Evolutionary conservation across 2,329 filamentous ascomycete species (phyloP).

Genomic region (Penicillium decumbens): DNA sequence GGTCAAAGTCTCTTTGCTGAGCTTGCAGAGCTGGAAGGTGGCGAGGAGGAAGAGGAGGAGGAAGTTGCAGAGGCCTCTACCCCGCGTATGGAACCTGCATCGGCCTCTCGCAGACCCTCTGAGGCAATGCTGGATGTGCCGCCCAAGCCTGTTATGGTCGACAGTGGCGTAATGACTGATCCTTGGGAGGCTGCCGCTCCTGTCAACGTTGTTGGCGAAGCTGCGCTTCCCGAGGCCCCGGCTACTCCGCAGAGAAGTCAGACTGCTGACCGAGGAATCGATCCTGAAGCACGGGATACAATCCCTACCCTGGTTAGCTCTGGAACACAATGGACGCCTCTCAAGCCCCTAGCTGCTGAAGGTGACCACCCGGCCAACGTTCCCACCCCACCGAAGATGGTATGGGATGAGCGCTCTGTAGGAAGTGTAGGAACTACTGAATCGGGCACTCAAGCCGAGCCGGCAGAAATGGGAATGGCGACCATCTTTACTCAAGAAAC

Average conservation of each 20-base stretch:
- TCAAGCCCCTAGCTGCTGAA: conserved; percentile 23
- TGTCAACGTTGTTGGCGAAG: conserved; percentile 4
- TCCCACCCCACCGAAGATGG: conserved; percentile 40
- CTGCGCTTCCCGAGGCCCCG: conserved; percentile 16
- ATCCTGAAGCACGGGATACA: conserved; percentile 15
- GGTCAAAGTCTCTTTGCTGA: conserved; percentile 87
- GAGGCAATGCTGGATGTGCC: conserved; percentile 24
- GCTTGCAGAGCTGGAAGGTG: conserved; percentile 70
- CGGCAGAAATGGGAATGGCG: conserved; percentile 30
- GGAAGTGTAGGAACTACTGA: conserved; percentile 13
- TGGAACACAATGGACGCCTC: conserved; percentile 43
- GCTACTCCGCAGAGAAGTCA: conserved; percentile 18
- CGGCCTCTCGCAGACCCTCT: conserved; percentile 32
- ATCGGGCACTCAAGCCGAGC: conserved; percentile 16
- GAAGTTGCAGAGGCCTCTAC: conserved; percentile 40
- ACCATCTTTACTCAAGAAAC: conserved; percentile 34
- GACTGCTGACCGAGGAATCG: conserved; percentile 16
- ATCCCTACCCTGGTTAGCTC: conserved; percentile 34
- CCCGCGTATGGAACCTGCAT: conserved; percentile 31
- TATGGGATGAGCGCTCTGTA: conserved; percentile 34
- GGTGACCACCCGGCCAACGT: conserved; percentile 30
- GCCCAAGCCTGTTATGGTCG: conserved; percentile 49
- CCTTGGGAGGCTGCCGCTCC: conserved; percentile 45
- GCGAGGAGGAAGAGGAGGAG: conserved; percentile 65
- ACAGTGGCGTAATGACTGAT: conserved; percentile 61